Conservation (phyloP, 2,329 filamentous ascomycete genomes). For the Botrytis fragariae region DNA sequence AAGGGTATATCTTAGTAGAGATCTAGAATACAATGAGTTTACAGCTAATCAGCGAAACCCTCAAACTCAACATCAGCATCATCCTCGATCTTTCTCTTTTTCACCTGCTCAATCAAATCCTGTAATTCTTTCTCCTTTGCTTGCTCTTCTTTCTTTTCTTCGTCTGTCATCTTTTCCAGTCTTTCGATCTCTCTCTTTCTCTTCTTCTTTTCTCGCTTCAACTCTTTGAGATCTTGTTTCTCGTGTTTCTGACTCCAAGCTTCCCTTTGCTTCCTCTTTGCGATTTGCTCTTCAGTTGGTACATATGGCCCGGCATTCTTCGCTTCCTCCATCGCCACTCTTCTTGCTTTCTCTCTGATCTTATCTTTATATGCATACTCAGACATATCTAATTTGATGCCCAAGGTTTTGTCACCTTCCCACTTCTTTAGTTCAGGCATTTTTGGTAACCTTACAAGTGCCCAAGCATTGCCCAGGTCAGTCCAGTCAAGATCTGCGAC, state of each 20-base stretch:
- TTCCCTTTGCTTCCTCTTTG: constrained; percentile 61
- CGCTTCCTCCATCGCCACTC: constrained; percentile 52
- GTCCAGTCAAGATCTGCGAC: constrained; percentile 80
- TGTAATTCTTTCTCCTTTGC: constrained; percentile 61
- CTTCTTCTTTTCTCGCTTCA: constrained; percentile 62
- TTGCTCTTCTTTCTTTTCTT: constrained; percentile 60
- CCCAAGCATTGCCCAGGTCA: constrained; percentile 79
- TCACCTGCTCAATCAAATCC: constrained; percentile 62
- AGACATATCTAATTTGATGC: constrained; percentile 64
- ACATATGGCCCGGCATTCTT: constrained; percentile 43
- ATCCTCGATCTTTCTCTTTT: constrained; percentile 46
- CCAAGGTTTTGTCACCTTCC: constrained; percentile 63
- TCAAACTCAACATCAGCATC: constrained; percentile 40
- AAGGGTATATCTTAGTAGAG: constrained; percentile 29
- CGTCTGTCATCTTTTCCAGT: constrained; percentile 65
- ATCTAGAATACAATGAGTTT: constrained; percentile 29
- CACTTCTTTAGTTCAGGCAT: constrained; percentile 88
- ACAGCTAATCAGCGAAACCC: constrained; percentile 37
- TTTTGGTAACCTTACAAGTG: constrained; percentile 78
- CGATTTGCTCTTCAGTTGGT: constrained; percentile 44
- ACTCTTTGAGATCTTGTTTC: constrained; percentile 59
- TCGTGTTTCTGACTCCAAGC: constrained; percentile 74
- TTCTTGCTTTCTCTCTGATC: constrained; percentile 63
- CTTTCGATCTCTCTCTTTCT: constrained; percentile 63
- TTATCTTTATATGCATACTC: constrained; percentile 71